Conservation (phyloP, 768 basidiomycete genomes). For the Mycena filopes region DNA sequence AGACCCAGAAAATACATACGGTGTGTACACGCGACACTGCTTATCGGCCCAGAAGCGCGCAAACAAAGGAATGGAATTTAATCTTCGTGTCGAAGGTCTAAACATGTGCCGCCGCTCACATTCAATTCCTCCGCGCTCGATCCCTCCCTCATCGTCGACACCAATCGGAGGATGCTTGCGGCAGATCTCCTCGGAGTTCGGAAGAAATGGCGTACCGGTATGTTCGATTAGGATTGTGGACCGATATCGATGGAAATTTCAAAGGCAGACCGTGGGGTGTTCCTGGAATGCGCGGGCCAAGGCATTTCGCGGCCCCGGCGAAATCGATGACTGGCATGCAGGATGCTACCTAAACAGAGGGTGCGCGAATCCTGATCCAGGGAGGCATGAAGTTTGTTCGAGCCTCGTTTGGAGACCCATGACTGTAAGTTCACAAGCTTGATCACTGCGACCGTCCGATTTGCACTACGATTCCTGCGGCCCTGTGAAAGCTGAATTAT, state of each 20-base stretch:
- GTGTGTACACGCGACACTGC: constrained; percentile 15
- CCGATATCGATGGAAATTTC: constrained; percentile 12
- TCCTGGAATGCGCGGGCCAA: not conserved
- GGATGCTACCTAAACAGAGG: not conserved
- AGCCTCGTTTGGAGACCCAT: constrained; percentile 1
- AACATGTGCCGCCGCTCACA: not conserved
- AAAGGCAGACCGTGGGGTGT: too few relatives aligned
- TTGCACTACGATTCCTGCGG: not conserved
- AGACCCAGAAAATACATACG: not conserved
- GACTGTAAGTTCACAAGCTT: constrained; percentile 1
- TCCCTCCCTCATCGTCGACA: not conserved
- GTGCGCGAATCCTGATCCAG: constrained; percentile 5
- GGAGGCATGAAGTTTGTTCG: not conserved
- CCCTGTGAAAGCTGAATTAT: not conserved
- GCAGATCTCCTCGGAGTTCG: not conserved
- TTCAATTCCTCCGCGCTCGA: not conserved
- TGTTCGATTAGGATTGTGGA: not conserved
- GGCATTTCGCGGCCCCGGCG: too few relatives aligned
- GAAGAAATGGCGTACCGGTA: constrained; percentile 1
- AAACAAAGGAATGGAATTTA: not conserved
- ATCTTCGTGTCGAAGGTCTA: not conserved
- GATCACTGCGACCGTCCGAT: not conserved
- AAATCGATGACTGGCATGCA: not conserved
- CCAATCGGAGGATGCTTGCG: constrained; percentile 17
- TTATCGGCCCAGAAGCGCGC: constrained; percentile 13